Conservation (phyloP, 495 filamentous ascomycete genomes). For the Usnea hakonensis region DNA sequence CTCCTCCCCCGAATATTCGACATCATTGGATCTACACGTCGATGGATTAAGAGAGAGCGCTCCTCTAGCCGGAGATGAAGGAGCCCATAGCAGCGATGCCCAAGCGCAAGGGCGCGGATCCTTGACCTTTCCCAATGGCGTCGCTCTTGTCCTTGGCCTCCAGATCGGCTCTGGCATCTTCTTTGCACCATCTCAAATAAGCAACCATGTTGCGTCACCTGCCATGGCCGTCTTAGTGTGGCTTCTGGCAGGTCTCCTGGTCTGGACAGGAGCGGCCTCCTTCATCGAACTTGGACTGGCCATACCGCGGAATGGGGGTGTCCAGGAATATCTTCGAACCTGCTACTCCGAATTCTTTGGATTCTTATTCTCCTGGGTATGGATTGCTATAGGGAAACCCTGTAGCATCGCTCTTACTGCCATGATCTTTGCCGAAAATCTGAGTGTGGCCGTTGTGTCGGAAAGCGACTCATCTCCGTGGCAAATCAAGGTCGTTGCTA, state of each 20-base stretch:
- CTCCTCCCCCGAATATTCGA: background rate
- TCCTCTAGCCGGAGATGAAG: no score
- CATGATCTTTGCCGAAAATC: constrained; percentile 32
- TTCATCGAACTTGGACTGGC: constrained; percentile 38
- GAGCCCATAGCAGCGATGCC: no score
- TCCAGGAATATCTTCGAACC: constrained; percentile 36
- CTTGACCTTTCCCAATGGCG: constrained; percentile 13
- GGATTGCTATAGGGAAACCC: constrained; percentile 30
- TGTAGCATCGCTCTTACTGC: constrained; percentile 19
- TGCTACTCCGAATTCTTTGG: constrained; percentile 31
- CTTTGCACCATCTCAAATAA: constrained; percentile 32
- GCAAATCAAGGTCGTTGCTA: constrained; percentile 27
- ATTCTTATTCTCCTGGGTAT: constrained; percentile 34
- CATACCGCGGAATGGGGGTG: constrained; percentile 38
- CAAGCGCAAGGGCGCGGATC: background rate
- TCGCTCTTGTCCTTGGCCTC: constrained; percentile 32
- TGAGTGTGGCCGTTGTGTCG: constrained; percentile 16
- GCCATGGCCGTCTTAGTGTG: constrained; percentile 28
- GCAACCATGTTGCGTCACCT: constrained; percentile 29
- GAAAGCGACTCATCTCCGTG: constrained; percentile 5
- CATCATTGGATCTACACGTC: background rate
- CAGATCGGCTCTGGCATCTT: constrained; percentile 42
- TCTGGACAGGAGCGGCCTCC: constrained; percentile 39
- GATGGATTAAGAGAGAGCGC: no score
- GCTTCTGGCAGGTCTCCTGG: constrained; percentile 35